A percentile compares a stretch with the other conserved stretches of the same genome.
These are phyloP conservation scores for Scopulariopsis brevicaulis DNA, from an alignment of 2,329 filamentous ascomycete genomes.

Conservation along the genomic window DNA sequence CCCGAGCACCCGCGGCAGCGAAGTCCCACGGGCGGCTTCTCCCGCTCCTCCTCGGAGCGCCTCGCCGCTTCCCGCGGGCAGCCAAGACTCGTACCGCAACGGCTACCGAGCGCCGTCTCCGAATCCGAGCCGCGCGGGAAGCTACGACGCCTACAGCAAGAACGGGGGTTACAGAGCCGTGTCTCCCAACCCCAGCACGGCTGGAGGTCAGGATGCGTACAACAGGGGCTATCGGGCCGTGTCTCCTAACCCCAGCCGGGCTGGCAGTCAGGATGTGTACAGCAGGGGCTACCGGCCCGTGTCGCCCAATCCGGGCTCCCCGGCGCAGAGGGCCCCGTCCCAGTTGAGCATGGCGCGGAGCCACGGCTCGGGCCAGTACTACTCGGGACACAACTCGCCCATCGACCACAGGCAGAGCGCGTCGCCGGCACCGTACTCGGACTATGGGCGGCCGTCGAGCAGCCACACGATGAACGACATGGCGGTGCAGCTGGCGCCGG, in stretches of 20 bases:
- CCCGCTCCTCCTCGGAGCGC: constrained; percentile 54
- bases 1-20: constrained; percentile 46
- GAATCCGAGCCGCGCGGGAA: constrained; percentile 39
- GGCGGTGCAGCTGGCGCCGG: constrained; percentile 55
- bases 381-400: constrained; percentile 40
- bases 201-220: constrained; percentile 29
- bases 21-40: constrained; percentile 50
- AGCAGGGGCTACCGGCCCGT: constrained; percentile 24
- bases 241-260: constrained; percentile 52
- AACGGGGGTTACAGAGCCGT: constrained; percentile 27
- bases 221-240: constrained; percentile 31
- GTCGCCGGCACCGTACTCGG: constrained; percentile 35
- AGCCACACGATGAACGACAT: constrained; percentile 43
- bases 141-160: constrained; percentile 25
- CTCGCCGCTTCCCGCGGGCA: constrained; percentile 49
- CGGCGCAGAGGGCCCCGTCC: constrained; percentile 20
- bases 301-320: constrained; percentile 1
- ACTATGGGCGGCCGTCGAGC: constrained; percentile 38
- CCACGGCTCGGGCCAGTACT: constrained; percentile 36
- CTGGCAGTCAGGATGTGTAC: constrained; percentile 16
- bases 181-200: constrained; percentile 51
- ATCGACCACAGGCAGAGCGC: constrained; percentile 31
- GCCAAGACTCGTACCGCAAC: constrained; percentile 27
- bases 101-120: constrained; percentile 44
- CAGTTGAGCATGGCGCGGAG: constrained; percentile 27